Base-by-base conservation (phyloP, 352 stramenopile species). In the Halophytophthora batemanensis region DNA sequence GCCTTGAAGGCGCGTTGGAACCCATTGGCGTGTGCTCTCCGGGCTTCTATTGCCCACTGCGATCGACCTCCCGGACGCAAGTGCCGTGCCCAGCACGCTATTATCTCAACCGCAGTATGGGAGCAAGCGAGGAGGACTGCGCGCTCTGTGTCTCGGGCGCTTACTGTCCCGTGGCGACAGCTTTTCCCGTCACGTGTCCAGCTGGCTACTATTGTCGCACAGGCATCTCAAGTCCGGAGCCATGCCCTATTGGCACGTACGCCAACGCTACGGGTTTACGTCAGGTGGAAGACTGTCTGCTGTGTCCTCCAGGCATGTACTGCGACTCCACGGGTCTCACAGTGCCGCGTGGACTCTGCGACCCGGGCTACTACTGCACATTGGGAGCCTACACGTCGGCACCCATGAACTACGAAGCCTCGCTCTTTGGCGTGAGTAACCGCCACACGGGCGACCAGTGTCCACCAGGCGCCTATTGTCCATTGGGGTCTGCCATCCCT, bases 331-430 rank as follows among this genome's bases (percentile, higher is more conserved):
- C 73, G 17, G 83, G 59, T 0, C 74, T 97, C 28, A 91, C 84
- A 1, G 58, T 71, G 12, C 85, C 86, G 2, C 66, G 75, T 10
- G 79, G 81, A 13, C 80, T 73, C 2, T 98, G 93, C 45, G 82
- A 92, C 19, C 72, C 83, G 14, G 93, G 93, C 0, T 97, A 97
- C 54, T 98, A 96, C 58, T 98, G 93, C 49, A 81, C 79, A 2
- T 41, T 77, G 1, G 90, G 90, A 1, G 89, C 86, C 3, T 96
- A 96, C 45, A 97, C 88, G 0, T 96, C 86, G 1, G 86, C 89
- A 13, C 93, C 93, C 1, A 94, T 88, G 77, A 75, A 82, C 45
- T 87, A 74, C 44, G 78, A 90, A 58, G 70, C 64, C 0, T 76
- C 75, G 5, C 48, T 88, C 5, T 87, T 88, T 36, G 78, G 78